Evolutionary conservation across 2,329 filamentous ascomycete species (phyloP).

Genomic region (Cladophialophora chaetospira): DNA sequence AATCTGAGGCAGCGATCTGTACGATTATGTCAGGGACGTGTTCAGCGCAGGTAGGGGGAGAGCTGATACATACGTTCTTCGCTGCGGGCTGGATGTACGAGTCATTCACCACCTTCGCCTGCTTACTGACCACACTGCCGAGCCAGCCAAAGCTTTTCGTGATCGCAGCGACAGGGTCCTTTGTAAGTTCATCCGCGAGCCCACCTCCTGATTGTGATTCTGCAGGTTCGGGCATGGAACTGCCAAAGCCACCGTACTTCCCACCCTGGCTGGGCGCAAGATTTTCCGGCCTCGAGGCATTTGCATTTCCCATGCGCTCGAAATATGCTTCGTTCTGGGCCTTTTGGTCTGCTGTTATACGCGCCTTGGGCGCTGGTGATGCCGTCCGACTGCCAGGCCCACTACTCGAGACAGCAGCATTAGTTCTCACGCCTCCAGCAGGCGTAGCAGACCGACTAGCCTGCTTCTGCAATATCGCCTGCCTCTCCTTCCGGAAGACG

Average conservation of each 20-base stretch:
- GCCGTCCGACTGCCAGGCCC: slow-evolving; percentile 31
- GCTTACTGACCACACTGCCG: slow-evolving; percentile 80
- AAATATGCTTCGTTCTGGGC: slow-evolving; percentile 84
- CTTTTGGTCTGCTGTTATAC: slow-evolving; percentile 56
- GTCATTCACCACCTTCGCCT: slow-evolving; percentile 87
- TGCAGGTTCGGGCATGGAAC: slow-evolving; percentile 58
- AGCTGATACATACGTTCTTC: slow-evolving; percentile 65
- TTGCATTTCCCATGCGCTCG: slow-evolving; percentile 78
- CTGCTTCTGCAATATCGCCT: slow-evolving; percentile 40
- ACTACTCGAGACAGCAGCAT: slow-evolving; percentile 33
- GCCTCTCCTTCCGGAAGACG: slow-evolving; percentile 56
- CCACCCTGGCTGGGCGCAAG: slow-evolving; percentile 87
- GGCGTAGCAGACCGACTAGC: slow-evolving; percentile 43
- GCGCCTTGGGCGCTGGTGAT: slow-evolving; percentile 33
- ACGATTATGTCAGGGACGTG: no score
- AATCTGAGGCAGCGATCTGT: slow-evolving; percentile 77
- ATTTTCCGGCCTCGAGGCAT: slow-evolving; percentile 71
- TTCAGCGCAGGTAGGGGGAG: neutral
- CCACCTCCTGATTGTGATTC: slow-evolving; percentile 35
- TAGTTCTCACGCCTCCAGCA: slow-evolving; percentile 34
- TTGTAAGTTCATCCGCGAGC: slow-evolving; percentile 82
- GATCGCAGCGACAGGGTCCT: slow-evolving; percentile 83
- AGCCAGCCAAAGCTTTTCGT: slow-evolving; percentile 96
- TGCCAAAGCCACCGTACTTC: slow-evolving; percentile 90
- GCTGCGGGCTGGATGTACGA: slow-evolving; percentile 91